Evolutionary conservation across 768 basidiomycete species (phyloP).

Genomic region (Suillus paluster): DNA sequence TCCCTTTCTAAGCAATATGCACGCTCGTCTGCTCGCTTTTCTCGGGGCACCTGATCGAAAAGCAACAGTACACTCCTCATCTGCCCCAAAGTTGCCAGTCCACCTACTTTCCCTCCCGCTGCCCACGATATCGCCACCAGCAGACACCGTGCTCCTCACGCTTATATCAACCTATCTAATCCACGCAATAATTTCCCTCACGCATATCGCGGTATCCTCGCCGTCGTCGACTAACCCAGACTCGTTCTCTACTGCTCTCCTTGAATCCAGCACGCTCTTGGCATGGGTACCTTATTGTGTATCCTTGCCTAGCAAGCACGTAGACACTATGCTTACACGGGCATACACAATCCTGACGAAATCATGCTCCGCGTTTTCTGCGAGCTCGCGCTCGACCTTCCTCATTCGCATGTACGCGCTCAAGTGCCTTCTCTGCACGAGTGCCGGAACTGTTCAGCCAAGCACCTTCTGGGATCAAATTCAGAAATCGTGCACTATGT

Average conservation of each 20-base stretch:
- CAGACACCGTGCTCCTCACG: slow-evolving; percentile 44
- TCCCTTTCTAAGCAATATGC: slow-evolving; percentile 49
- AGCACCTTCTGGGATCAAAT: slow-evolving; percentile 75
- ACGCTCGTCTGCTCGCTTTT: slow-evolving; percentile 41
- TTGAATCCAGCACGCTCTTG: slow-evolving; percentile 43
- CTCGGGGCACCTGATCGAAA: not conserved
- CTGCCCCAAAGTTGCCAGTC: slow-evolving; percentile 14
- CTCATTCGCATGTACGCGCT: slow-evolving; percentile 48
- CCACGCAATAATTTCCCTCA: slow-evolving; percentile 52
- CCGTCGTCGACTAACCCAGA: slow-evolving; percentile 13
- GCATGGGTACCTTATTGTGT: slow-evolving; percentile 55
- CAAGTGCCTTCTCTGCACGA: slow-evolving; percentile 52
- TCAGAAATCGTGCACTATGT: slow-evolving; percentile 50
- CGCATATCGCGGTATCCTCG: slow-evolving; percentile 30
- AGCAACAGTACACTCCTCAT: not conserved
- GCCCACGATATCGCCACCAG: slow-evolving; percentile 36
- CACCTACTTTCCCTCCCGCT: slow-evolving; percentile 49
- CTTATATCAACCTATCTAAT: slow-evolving; percentile 65
- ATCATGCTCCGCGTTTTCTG: slow-evolving; percentile 34
- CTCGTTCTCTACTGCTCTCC: slow-evolving; percentile 36
- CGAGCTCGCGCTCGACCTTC: slow-evolving; percentile 29
- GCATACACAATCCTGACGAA: slow-evolving; percentile 58
- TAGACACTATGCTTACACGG: slow-evolving; percentile 62
- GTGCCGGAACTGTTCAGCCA: slow-evolving; percentile 50
- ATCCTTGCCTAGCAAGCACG: slow-evolving; percentile 53